phyloP scores from a whole-genome alignment of 805 yeast species.

The Zygotorulaspora danielsina region DNA sequence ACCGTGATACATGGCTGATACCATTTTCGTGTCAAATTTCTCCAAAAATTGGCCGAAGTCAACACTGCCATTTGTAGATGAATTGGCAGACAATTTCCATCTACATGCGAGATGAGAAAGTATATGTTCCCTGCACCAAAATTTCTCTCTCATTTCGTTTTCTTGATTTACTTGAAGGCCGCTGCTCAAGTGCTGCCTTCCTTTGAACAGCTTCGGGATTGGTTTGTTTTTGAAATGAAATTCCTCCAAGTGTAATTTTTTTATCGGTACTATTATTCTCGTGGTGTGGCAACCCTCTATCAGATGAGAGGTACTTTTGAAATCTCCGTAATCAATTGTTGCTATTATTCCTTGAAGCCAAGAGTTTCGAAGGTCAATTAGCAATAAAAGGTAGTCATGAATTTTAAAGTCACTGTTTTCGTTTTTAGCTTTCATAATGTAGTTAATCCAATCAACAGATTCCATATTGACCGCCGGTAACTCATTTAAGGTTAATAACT shows the following conservation, averaged over 20 bases:
- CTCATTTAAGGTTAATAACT: conserved; percentile 55
- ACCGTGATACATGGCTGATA: conserved; percentile 23
- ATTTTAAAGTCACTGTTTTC: conserved; percentile 28
- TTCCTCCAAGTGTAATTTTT: conserved; percentile 44
- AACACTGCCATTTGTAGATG: conserved; percentile 19
- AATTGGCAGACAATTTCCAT: conserved; percentile 46
- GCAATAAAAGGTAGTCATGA: conserved; percentile 56
- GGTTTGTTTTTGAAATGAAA: conserved; percentile 34
- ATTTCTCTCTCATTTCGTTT: conserved; percentile 52
- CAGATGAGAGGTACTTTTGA: conserved; percentile 18
- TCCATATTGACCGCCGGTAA: conserved; percentile 22
- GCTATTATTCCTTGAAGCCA: conserved; percentile 59
- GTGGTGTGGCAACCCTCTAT: conserved; percentile 44
- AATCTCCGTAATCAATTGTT: conserved; percentile 35
- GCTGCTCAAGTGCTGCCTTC: conserved; percentile 57
- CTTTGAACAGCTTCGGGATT: conserved; percentile 65
- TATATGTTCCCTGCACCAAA: conserved; percentile 77
- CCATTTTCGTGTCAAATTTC: conserved; percentile 25
- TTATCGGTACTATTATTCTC: conserved; percentile 70
- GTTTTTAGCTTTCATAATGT: conserved; percentile 19
- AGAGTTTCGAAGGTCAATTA: conserved; percentile 75
- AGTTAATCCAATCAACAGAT: conserved; percentile 30
- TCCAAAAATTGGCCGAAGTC: conserved; percentile 28
- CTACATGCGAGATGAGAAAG: conserved; percentile 55
- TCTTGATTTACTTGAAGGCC: conserved; percentile 55